These are phyloP conservation scores for Aspergillus sp. DNA, from an alignment of 2,329 filamentous ascomycete species.

Conservation along the genomic window DNA sequence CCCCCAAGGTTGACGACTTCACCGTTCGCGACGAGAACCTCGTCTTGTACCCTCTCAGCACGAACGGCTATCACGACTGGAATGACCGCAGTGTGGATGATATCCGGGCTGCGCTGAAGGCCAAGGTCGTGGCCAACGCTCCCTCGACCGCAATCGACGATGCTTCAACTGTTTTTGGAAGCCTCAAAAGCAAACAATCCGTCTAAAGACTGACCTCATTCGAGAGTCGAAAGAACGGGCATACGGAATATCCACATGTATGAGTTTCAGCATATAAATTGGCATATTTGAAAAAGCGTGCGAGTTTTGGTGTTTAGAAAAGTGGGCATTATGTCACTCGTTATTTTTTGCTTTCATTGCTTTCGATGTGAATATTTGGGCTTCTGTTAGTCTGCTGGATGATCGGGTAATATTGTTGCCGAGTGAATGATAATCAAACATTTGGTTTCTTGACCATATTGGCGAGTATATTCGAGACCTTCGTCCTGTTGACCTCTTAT, in stretches of 20 bases:
- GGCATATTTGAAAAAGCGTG: constrained; percentile 20
- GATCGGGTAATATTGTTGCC: not conserved
- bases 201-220: constrained; percentile 11
- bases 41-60: constrained; percentile 40
- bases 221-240: not conserved
- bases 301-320: constrained; percentile 26
- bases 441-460: not conserved
- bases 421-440: not conserved
- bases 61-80: constrained; percentile 50
- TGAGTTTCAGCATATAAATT: constrained; percentile 13
- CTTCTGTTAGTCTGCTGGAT: not conserved
- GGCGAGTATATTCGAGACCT: too few relatives aligned
- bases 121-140: constrained; percentile 33
- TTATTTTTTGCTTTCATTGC: constrained; percentile 3
- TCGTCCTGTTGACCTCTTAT: too few relatives aligned
- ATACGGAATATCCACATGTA: too few relatives aligned
- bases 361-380: constrained; percentile 4
- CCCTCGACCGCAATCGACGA: constrained; percentile 15
- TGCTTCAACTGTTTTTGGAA: constrained; percentile 22
- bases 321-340: constrained; percentile 3
- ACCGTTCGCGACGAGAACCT: constrained; percentile 34
- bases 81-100: constrained; percentile 47
- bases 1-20: constrained; percentile 54
- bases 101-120: constrained; percentile 43
- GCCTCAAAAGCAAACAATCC: constrained; percentile 20